Base-by-base conservation (phyloP, 129 eudicot genomes). In the Erigeron canadensis region DNA sequence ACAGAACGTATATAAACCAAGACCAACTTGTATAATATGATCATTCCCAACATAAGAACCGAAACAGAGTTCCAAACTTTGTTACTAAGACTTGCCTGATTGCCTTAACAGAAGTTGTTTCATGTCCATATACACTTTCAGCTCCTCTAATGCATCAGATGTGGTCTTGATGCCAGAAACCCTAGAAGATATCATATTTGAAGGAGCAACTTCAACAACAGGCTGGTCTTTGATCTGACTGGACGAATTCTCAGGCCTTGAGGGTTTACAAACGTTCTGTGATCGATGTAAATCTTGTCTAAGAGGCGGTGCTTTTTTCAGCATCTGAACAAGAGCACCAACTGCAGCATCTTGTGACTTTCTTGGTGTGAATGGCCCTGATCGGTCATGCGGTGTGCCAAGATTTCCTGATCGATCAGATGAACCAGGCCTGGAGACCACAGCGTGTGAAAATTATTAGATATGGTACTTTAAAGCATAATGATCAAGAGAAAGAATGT, bases 111-210 rank as follows among this genome's bases (percentile, higher is more conserved):
- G 65, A 56, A 60, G 37, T 19, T 84, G 83, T 81, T 87, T 94
- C 88, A 87, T 74, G 23, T 82, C 88, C 76, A 51, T 77, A 80
- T 80, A 94, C 22, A n/a, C 82, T 62, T 81, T 86, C 23, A 94
- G 98, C 87, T 94, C 97, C 50, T 90, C 89, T 10, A 94, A 65
- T 51, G 99, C 99, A 84, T 87, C 96, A 44, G 97, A 76, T 10
- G 96, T 83, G 34, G 96, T 90, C 70, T 74, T 87, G 58, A 84
- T 62, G 15, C 76, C 53, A 50, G 82, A 21, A 51, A 75, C 72
- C 61, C 72, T 76, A 45, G 91, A 91, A 73, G 88, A 71, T 6
- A 71, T 64, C 34, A 78, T 8, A 69, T 70, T 85, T n/a, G 73
- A 59, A 44, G 79, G 18, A 68, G 67, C 57, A 63, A 44, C 80